Conservation (phyloP, 2,329 filamentous ascomycete species). For the Penicillium sp. region DNA sequence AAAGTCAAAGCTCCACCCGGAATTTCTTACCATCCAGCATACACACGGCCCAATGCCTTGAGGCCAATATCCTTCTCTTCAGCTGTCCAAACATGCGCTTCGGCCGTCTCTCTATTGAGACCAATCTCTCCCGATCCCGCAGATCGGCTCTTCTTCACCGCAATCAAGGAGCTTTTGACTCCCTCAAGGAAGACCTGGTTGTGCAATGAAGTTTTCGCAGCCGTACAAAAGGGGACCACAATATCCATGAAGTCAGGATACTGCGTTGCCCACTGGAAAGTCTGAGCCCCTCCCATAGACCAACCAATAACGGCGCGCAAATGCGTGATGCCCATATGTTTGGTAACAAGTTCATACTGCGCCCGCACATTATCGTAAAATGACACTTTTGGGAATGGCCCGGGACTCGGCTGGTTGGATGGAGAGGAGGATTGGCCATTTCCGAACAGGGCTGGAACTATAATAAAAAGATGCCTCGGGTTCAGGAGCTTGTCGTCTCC, state of each 20-base stretch:
- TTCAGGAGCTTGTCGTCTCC: conserved; percentile 63
- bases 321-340: conserved; percentile 60
- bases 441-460: conserved; percentile 67
- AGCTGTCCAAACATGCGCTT: conserved; percentile 50
- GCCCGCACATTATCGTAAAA: conserved; percentile 70
- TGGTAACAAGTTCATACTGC: conserved; percentile 64
- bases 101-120: conserved; percentile 36
- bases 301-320: conserved; percentile 64
- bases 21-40: conserved; percentile 63
- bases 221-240: conserved; percentile 64
- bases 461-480: conserved; percentile 65
- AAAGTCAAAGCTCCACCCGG: no score
- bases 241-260: conserved; percentile 66
- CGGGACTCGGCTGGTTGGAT: conserved; percentile 56
- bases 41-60: conserved; percentile 70
- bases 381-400: conserved; percentile 60
- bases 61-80: conserved; percentile 57
- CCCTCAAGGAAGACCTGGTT: conserved; percentile 68
- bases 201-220: conserved; percentile 62
- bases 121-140: conserved; percentile 52
- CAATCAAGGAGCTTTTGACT: conserved; percentile 59
- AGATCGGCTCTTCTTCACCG: conserved; percentile 55
- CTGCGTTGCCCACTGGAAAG: conserved; percentile 63
- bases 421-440: conserved; percentile 68
- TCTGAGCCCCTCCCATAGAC: conserved; percentile 69